Conservation (phyloP, 805 yeast species). For the Metschnikowia similis region DNA sequence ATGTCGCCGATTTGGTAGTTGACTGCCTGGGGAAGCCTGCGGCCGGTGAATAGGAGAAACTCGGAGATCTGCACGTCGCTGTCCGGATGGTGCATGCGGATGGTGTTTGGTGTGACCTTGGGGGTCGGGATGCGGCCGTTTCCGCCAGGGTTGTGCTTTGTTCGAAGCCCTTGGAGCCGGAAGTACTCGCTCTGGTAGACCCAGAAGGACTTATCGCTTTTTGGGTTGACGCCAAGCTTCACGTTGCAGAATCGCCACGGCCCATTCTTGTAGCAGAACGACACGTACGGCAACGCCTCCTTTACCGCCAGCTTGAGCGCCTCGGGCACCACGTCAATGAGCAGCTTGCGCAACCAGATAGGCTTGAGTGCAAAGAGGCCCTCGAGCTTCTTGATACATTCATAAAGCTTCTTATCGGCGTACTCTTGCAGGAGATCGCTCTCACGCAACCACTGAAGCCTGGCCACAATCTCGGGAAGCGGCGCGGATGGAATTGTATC, state of each 20-base stretch:
- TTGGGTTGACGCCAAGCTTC: constrained; percentile 75
- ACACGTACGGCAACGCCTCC: constrained; percentile 78
- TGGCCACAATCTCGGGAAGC: constrained; percentile 42
- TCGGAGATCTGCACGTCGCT: constrained; percentile 24
- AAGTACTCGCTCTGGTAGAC: constrained; percentile 83
- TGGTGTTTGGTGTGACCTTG: constrained; percentile 27
- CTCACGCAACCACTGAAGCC: constrained; percentile 26
- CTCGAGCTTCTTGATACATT: constrained; percentile 42
- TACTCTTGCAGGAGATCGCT: constrained; percentile 36
- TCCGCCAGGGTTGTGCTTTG: constrained; percentile 10
- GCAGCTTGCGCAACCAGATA: constrained; percentile 77
- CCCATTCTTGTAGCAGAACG: constrained; percentile 80
- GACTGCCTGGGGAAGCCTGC: constrained; percentile 59
- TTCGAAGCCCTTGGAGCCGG: constrained; percentile 41
- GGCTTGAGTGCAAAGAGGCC: constrained; percentile 67
- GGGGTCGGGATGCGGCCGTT: not conserved
- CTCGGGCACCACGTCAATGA: constrained; percentile 52
- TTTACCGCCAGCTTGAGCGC: constrained; percentile 47
- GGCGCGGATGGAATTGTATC: constrained; percentile 47
- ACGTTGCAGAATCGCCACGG: constrained; percentile 93
- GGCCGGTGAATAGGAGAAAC: constrained; percentile 65
- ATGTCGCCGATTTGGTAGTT: constrained; percentile 80
- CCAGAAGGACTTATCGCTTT: constrained; percentile 48
- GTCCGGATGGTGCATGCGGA: constrained; percentile 12
- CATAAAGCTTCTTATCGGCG: constrained; percentile 30